phyloP scores from a whole-genome alignment of 1,139 yeast genomes.

The Pichia sp. region DNA sequence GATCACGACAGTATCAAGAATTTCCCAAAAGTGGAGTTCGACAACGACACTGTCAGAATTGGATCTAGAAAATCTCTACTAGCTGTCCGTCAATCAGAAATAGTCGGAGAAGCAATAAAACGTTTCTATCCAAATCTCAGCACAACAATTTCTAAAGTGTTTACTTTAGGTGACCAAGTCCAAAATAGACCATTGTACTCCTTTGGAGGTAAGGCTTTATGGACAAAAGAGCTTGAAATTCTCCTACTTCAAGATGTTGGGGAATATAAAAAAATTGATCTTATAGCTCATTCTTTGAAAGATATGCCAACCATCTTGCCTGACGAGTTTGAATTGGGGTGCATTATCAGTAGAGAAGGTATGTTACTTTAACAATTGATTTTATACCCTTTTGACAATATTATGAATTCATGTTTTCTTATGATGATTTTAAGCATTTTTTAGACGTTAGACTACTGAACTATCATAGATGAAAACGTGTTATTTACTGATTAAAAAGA shows the following conservation, averaged over 20 bases:
- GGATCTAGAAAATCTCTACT: slow-evolving; percentile 88
- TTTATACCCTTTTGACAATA: neutral
- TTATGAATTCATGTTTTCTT: slow-evolving; percentile 1
- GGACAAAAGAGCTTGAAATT: slow-evolving; percentile 94
- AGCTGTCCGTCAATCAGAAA: slow-evolving; percentile 83
- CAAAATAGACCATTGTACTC: slow-evolving; percentile 83
- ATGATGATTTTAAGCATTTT: slow-evolving; percentile 31
- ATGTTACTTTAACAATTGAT: slow-evolving; percentile 20
- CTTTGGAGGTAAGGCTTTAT: slow-evolving; percentile 91
- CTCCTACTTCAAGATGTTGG: slow-evolving; percentile 58
- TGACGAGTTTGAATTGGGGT: slow-evolving; percentile 84
- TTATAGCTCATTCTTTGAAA: slow-evolving; percentile 89
- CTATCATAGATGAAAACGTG: slow-evolving; percentile 35
- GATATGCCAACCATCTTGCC: slow-evolving; percentile 94
- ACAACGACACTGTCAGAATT: slow-evolving; percentile 36
- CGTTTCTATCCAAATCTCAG: slow-evolving; percentile 55
- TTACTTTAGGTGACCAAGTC: slow-evolving; percentile 87
- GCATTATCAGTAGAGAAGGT: slow-evolving; percentile 75
- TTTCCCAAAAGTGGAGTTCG: slow-evolving; percentile 13
- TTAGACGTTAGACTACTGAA: slow-evolving; percentile 54
- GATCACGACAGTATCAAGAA: slow-evolving; percentile 7
- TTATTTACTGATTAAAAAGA: slow-evolving; percentile 16
- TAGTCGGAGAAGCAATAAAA: slow-evolving; percentile 60
- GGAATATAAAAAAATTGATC: slow-evolving; percentile 67
- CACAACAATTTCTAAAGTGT: slow-evolving; percentile 71